Conservation (phyloP, 2,329 filamentous ascomycete species). For the Pyricularia sp. region DNA sequence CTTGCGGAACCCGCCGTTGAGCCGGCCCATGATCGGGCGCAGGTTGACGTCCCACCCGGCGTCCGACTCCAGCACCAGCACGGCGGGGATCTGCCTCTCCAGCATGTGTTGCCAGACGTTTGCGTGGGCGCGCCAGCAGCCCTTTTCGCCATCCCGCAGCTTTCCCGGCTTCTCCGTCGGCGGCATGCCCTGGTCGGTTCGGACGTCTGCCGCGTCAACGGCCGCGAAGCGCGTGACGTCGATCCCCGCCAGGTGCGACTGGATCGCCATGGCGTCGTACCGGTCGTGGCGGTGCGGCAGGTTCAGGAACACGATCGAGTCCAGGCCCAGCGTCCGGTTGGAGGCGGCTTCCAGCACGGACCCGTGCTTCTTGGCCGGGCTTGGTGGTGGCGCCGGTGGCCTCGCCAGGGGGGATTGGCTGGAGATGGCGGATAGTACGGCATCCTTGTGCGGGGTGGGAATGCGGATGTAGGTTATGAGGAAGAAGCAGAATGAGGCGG, state of each 20-base stretch:
- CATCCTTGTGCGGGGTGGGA: neutral
- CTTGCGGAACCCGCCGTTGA: constrained; percentile 14
- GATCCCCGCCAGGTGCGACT: constrained; percentile 17
- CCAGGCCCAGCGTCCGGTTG: constrained; percentile 17
- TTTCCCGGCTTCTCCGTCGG: constrained; percentile 11
- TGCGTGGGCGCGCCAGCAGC: constrained; percentile 18
- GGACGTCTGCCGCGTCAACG: constrained; percentile 13
- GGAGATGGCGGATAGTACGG: neutral
- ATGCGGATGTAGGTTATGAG: neutral
- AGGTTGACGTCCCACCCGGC: constrained; percentile 19
- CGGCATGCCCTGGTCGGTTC: constrained; percentile 15
- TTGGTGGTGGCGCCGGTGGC: neutral
- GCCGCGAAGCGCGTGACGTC: constrained; percentile 14
- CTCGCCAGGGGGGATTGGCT: neutral
- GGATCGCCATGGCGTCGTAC: constrained; percentile 16
- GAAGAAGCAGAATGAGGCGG: neutral
- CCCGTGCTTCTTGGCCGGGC: neutral
- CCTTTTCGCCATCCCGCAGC: constrained; percentile 14
- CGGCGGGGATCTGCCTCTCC: constrained; percentile 11
- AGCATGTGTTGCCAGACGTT: constrained; percentile 20
- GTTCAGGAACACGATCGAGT: constrained; percentile 17
- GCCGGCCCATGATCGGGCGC: constrained; percentile 14
- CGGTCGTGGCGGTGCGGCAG: constrained; percentile 16
- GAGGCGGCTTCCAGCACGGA: neutral
- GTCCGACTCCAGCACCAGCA: constrained; percentile 19